Evolutionary conservation across 1,284 basidiomycete species (phyloP).

Genomic region (Melampsora larici-populina): DNA sequence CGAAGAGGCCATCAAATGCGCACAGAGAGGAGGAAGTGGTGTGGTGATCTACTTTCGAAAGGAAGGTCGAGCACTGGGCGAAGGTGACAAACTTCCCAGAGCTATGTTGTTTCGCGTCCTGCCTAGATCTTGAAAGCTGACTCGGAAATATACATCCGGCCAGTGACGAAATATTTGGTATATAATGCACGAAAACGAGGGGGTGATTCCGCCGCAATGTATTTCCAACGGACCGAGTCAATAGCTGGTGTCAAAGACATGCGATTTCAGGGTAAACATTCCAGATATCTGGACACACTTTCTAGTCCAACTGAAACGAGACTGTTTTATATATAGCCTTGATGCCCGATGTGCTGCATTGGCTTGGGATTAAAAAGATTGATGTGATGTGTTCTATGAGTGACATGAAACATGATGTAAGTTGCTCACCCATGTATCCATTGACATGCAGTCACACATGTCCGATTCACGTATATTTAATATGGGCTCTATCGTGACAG

Average conservation of each 20-base stretch:
- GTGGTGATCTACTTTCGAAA: slow-evolving; percentile 92
- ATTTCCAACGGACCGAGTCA: slow-evolving; percentile 88
- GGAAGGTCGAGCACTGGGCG: slow-evolving; percentile 84
- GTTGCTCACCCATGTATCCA: slow-evolving; percentile 48
- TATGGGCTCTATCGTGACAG: neutral
- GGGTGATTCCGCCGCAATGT: slow-evolving; percentile 84
- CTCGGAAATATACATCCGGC: slow-evolving; percentile 63
- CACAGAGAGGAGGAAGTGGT: slow-evolving; percentile 85
- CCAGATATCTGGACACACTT: neutral
- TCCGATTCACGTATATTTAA: slow-evolving; percentile 5
- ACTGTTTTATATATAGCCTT: slow-evolving; percentile 58
- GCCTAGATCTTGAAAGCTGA: slow-evolving; percentile 53
- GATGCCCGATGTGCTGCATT: slow-evolving; percentile 93
- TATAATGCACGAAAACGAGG: slow-evolving; percentile 94
- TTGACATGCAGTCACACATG: neutral
- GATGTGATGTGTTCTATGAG: slow-evolving; percentile 89
- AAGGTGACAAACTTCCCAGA: slow-evolving; percentile 57
- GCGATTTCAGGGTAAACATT: slow-evolving; percentile 67
- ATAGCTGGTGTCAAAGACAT: slow-evolving; percentile 95
- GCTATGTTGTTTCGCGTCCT: slow-evolving; percentile 49
- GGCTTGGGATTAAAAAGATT: slow-evolving; percentile 61
- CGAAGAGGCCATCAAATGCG: slow-evolving; percentile 80
- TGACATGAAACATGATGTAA: slow-evolving; percentile 63
- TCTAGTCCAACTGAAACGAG: neutral
- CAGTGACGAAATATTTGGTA: slow-evolving; percentile 68